Evolutionary conservation across 805 yeast species (phyloP), one percentile per base, ranked within the genome.

Genomic region (Kockiozyma suomiensis): DNA sequence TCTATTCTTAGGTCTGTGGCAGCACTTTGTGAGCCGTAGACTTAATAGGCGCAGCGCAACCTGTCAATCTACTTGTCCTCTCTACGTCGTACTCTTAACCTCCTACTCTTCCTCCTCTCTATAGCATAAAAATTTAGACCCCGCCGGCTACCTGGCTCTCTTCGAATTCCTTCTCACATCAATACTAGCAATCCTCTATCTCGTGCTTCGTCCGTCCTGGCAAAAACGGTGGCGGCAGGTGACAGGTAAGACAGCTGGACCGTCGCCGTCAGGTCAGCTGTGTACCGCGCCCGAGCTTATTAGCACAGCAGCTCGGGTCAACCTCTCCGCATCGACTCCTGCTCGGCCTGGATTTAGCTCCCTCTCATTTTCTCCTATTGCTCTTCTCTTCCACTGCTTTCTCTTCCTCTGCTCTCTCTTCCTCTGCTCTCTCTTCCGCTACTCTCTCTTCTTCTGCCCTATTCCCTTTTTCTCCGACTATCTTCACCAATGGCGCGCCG

Each of bases 401-500:
- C 56, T 35, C 43, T 32, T 33, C 41, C 26, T 35, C 6, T 38
- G 5, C 17, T 3, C 45, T 19, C 37, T 17, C 43, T 1, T 32
- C 47, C 47, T 25, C 17, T 25, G 53, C 21, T 56, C 26, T 21
- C 51, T 17, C 25, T 54, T 3, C 42, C n/a, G 13, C 19, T 17
- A 15, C 21, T 2, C n/a, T 21, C n/a, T 17, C 42, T 35, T 43
- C 50, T 33, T 53, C 26, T 43, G 21, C 25, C 46, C 6, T 32
- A 40, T 37, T 45, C 40, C 45, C 33, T 25, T 35, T 25, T 37
- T 15, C 33, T 13, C 35, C n/a, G n/a, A n/a, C n/a, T n/a, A n/a
- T n/a, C n/a, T n/a, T 43, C 54, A 21, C 28, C 38, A 35, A 49
- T 40, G 53, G 30, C 17, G 48, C 43, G n/a, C n/a, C 33, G 42